A percentile compares a stretch with the other conserved stretches of the same genome.
Conservation (phyloP, 805 yeast species). For the Suhomyces xylopsoci region DNA sequence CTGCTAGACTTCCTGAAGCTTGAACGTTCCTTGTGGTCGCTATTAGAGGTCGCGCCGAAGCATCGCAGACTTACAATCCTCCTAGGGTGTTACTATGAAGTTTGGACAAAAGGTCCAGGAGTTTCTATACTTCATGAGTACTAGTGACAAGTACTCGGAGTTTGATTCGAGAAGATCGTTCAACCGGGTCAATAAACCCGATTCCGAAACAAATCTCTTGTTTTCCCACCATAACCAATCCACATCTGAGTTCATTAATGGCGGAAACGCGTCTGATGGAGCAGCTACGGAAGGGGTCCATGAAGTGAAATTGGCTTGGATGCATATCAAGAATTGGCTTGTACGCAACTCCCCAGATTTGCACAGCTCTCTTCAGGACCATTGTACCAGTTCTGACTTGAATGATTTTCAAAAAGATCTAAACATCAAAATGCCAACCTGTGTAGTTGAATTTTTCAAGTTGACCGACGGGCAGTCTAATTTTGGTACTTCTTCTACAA, state of each 20-base stretch:
- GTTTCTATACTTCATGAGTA: constrained; percentile 59
- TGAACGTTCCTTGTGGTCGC: not conserved
- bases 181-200: constrained; percentile 42
- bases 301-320: constrained; percentile 78
- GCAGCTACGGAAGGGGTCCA: constrained; percentile 52
- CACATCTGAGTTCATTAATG: constrained; percentile 16
- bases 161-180: constrained; percentile 50
- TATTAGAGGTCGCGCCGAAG: not conserved
- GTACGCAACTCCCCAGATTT: constrained; percentile 76
- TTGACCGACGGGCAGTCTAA: constrained; percentile 83
- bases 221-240: constrained; percentile 26
- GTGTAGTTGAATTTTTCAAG: constrained; percentile 74
- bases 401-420: constrained; percentile 81
- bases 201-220: constrained; percentile 29
- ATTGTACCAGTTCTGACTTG: constrained; percentile 78
- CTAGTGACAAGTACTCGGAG: constrained; percentile 70
- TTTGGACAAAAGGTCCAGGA: constrained; percentile 48
- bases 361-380: constrained; percentile 69
- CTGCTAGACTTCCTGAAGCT: not conserved
- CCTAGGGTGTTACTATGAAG: constrained; percentile 13
- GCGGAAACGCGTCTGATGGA: constrained; percentile 30
- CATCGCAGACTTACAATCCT: not conserved
- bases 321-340: constrained; percentile 84
- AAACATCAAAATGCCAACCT: constrained; percentile 68
- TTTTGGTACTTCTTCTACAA: constrained; percentile 62